A percentile compares a stretch with the other conserved stretches of the same genome.
Conservation (phyloP, 768 basidiomycete species). For the Suillus placidus region DNA sequence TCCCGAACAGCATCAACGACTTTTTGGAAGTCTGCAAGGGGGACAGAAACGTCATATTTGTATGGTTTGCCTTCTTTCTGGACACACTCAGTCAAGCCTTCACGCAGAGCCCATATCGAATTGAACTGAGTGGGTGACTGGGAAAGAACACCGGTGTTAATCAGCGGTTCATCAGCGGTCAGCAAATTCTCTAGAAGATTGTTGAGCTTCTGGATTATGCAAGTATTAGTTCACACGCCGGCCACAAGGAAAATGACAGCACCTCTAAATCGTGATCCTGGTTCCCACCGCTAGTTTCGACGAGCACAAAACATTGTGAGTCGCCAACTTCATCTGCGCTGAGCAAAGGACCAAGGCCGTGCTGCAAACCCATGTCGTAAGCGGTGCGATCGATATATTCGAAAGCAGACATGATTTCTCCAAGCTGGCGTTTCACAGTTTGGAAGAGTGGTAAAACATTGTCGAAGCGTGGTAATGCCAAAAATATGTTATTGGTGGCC, state of each 20-base stretch:
- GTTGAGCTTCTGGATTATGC: slow-evolving; percentile 74
- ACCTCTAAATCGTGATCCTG: slow-evolving; percentile 95
- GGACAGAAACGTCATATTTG: slow-evolving; percentile 96
- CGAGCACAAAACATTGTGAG: slow-evolving; percentile 86
- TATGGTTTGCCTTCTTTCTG: slow-evolving; percentile 94
- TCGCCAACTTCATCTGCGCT: slow-evolving; percentile 73
- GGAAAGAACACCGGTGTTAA: slow-evolving; percentile 89
- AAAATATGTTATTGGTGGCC: slow-evolving; percentile 88
- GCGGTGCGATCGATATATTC: slow-evolving; percentile 92
- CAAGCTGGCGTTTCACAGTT: slow-evolving; percentile 77
- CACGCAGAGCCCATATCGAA: slow-evolving; percentile 89
- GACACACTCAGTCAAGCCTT: slow-evolving; percentile 89
- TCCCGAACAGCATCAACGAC: slow-evolving; percentile 83
- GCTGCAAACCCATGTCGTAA: slow-evolving; percentile 82
- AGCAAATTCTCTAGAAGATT: slow-evolving; percentile 77
- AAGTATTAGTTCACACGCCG: slow-evolving; percentile 4
- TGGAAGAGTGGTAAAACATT: slow-evolving; percentile 86
- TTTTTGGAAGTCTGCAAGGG: slow-evolving; percentile 81
- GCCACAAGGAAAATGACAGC: slow-evolving; percentile 19
- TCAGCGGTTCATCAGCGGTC: slow-evolving; percentile 70
- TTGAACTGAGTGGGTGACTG: slow-evolving; percentile 90
- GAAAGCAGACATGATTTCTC: slow-evolving; percentile 96
- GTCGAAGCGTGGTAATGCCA: slow-evolving; percentile 85
- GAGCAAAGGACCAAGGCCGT: slow-evolving; percentile 79
- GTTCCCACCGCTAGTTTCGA: slow-evolving; percentile 93